phyloP scores from a whole-genome alignment of 176 grass and related monocot genomes.

The Eleusine coracana region DNA sequence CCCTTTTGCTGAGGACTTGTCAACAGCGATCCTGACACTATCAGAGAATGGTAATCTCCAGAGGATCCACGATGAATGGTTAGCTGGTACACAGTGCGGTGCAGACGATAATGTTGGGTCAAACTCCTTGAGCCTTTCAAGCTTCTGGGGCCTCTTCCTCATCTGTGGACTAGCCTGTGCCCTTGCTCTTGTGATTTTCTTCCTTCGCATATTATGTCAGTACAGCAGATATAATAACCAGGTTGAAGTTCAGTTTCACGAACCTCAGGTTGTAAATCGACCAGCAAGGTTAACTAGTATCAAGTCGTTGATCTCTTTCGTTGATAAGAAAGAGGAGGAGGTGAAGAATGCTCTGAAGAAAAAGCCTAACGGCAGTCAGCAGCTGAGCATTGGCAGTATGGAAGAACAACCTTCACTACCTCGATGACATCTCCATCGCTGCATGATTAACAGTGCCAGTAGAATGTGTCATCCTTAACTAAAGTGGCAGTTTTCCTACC shows the following conservation, averaged over 20 bases:
- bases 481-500: slow-evolving; percentile 18
- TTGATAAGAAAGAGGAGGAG: slow-evolving; percentile 89
- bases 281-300: slow-evolving; percentile 62
- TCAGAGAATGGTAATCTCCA: slow-evolving; percentile 90
- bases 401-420: slow-evolving; percentile 40
- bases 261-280: slow-evolving; percentile 50
- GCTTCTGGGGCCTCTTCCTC: slow-evolving; percentile 89
- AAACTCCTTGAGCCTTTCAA: slow-evolving; percentile 58
- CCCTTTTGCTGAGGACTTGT: slow-evolving; percentile 79
- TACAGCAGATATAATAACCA: slow-evolving; percentile 71
- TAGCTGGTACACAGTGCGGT: slow-evolving; percentile 48
- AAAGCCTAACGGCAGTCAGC: slow-evolving; percentile 58
- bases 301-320: slow-evolving; percentile 76
- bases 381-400: slow-evolving; percentile 22
- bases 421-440: neutral
- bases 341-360: slow-evolving; percentile 74
- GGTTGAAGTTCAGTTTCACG: slow-evolving; percentile 38
- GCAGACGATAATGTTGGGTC: slow-evolving; percentile 42
- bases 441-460: neutral
- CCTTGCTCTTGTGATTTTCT: slow-evolving; percentile 71
- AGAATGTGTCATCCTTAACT: neutral
- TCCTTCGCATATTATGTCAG: slow-evolving; percentile 57
- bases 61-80: slow-evolving; percentile 90
- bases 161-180: slow-evolving; percentile 71
- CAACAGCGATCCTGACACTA: slow-evolving; percentile 84